Base-by-base conservation (phyloP, 805 yeast species). In the Metschnikowia cerradonensis region DNA sequence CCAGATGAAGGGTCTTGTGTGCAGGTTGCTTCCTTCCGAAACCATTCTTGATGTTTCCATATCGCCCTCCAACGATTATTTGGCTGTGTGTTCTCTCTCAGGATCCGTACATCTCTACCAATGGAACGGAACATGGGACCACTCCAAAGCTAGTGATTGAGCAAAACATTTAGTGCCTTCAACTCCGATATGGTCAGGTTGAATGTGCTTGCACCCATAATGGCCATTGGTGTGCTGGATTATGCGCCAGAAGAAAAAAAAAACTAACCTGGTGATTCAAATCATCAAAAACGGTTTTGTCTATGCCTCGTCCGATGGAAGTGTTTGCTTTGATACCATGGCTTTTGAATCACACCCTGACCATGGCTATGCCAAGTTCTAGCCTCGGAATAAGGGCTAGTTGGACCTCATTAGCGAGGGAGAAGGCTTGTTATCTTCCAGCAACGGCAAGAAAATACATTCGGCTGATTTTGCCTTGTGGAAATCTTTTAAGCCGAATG, bases 321-420 rank as follows among this genome's bases (percentile, higher is more conserved):
- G 96, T 8, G 99, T 94, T n/a, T 94, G 94, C 69, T 94, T 94
- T 67, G 95, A 94, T 70, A 91, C 97, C 11, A 79, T 73, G 6
- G 80, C 82, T 45, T 94, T 92, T 66, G 98, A 94, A 60, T 71
- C 71, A 35, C 75, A 77, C 48, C 81, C 82, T 6, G 70, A 78
- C 41, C 99, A 94, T 66, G 85, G 79, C 52, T 94, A 94, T 67
- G 98, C 98, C 36, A 94, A 94, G 69, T 81, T 91, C 61, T 98
- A 94, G 72, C 99, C 99, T 17, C 92, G 98, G 98, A 94, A 91
- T 65, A 89, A 90, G 70, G 96, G 96, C 47, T 84, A 90, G 59
- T 69, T 83, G 66, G 90, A 83, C 42, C 80, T 94, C 52, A 87
- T 94, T 50, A 86, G 85, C 48, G 99, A 94, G 60, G 99, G 97